A percentile compares a stretch with the other conserved stretches of the same genome.
These are phyloP conservation scores for Naganishia liquefaciens DNA, from an alignment of 1,284 basidiomycete genomes.

Conservation along the genomic window DNA sequence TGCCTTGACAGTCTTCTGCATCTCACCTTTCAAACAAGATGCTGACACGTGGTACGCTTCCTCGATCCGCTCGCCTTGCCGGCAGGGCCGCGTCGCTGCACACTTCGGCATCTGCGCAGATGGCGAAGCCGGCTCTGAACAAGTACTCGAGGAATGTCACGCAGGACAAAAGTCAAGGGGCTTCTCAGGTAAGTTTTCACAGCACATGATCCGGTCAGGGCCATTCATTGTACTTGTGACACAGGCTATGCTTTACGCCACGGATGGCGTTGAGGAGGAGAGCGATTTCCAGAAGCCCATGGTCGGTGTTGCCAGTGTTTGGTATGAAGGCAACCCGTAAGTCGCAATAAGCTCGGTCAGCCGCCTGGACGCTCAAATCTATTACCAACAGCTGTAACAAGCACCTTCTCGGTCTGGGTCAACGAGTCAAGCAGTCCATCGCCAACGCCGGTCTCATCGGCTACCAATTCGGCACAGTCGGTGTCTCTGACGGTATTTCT, in stretches of 20 bases:
- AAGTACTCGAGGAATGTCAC: slow-evolving; percentile 80
- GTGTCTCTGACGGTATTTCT: slow-evolving; percentile 95
- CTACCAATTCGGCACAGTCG: slow-evolving; percentile 96
- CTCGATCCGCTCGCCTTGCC: slow-evolving; percentile 20
- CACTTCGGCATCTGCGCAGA: slow-evolving; percentile 18
- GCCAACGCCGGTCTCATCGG: slow-evolving; percentile 74
- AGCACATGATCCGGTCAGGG: not conserved
- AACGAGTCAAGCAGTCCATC: slow-evolving; percentile 80
- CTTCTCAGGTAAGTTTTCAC: slow-evolving; percentile 70
- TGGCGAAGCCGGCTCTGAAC: slow-evolving; percentile 58
- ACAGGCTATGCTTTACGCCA: slow-evolving; percentile 96
- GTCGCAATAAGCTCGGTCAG: not conserved
- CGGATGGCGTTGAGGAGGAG: slow-evolving; percentile 76
- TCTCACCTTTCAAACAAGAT: not conserved
- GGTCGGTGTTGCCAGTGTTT: slow-evolving; percentile 92
- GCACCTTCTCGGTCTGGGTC: slow-evolving; percentile 85
- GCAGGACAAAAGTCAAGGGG: slow-evolving; percentile 86
- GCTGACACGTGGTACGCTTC: slow-evolving; percentile 20
- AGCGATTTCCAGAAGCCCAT: slow-evolving; percentile 88
- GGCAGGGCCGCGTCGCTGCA: slow-evolving; percentile 14
- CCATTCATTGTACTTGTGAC: not conserved
- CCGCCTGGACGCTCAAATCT: not conserved
- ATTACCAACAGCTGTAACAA: slow-evolving; percentile 75
- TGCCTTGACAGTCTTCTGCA: not conserved
- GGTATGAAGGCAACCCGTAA: slow-evolving; percentile 84